Evolutionary conservation across 2,329 filamentous ascomycete genomes (phyloP).

Genomic region (Nannizziopsis barbatae): DNA sequence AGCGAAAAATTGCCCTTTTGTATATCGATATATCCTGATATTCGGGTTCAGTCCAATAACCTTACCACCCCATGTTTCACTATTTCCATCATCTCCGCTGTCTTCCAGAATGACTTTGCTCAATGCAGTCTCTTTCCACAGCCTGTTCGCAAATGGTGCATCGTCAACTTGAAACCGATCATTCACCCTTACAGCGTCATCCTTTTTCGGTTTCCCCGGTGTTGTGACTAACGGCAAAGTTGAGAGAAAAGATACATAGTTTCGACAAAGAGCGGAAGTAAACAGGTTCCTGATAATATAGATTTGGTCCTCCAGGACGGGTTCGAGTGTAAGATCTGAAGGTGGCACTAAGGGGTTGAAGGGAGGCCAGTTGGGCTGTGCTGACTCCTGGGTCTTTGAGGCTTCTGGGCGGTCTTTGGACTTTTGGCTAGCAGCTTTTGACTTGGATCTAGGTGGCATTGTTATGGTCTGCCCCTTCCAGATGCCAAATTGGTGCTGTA

Average conservation of each 20-base stretch:
- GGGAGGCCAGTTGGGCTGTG: constrained; percentile 51
- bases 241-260: constrained; percentile 62
- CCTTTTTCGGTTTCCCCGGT: constrained; percentile 64
- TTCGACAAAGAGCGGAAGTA: constrained; percentile 61
- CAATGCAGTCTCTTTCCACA: constrained; percentile 71
- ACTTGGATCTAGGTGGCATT: constrained; percentile 8
- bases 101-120: constrained; percentile 45
- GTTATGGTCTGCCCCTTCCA: too few relatives aligned
- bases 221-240: constrained; percentile 64
- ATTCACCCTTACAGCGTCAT: constrained; percentile 74
- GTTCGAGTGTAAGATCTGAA: constrained; percentile 50
- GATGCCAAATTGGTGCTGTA: too few relatives aligned
- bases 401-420: not conserved
- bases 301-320: constrained; percentile 54
- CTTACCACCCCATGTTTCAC: constrained; percentile 60
- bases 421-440: constrained; percentile 1
- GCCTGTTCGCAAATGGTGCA: constrained; percentile 55
- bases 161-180: constrained; percentile 81
- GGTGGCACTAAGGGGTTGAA: constrained; percentile 56
- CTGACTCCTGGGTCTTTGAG: not conserved
- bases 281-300: constrained; percentile 64
- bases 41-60: constrained; percentile 78
- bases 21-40: constrained; percentile 81
- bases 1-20: constrained; percentile 78
- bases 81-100: constrained; percentile 23